Evolutionary conservation across 2,329 filamentous ascomycete species (phyloP).

Genomic region (Cladosporium sp.): DNA sequence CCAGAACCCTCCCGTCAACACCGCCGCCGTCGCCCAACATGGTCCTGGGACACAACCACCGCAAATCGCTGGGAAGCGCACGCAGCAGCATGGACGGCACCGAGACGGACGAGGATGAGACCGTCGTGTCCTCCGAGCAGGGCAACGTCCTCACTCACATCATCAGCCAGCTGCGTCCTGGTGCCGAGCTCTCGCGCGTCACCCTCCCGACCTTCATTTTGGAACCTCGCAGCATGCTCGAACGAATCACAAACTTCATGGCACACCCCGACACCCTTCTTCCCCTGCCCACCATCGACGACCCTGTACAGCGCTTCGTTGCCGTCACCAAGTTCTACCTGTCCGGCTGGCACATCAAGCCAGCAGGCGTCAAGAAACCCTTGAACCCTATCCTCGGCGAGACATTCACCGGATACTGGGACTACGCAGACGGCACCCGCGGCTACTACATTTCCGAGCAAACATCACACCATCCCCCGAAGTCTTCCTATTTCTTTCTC

Average conservation of each 20-base stretch:
- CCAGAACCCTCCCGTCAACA: neutral
- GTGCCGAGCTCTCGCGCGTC: slow-evolving; percentile 89
- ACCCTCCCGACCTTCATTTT: slow-evolving; percentile 96
- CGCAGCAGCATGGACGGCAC: slow-evolving; percentile 40
- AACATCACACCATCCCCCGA: slow-evolving; percentile 95
- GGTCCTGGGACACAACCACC: slow-evolving; percentile 44
- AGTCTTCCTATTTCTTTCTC: slow-evolving; percentile 99
- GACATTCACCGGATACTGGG: slow-evolving; percentile 93
- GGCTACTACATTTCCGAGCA: slow-evolving; percentile 98
- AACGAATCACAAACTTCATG: slow-evolving; percentile 99
- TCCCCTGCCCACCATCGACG: slow-evolving; percentile 78
- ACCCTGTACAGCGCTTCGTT: slow-evolving; percentile 84
- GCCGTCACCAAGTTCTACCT: slow-evolving; percentile 97
- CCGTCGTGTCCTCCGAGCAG: slow-evolving; percentile 83
- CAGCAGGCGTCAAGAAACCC: slow-evolving; percentile 95
- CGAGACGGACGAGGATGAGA: slow-evolving; percentile 52
- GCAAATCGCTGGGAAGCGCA: slow-evolving; percentile 40
- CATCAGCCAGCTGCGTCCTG: slow-evolving; percentile 92
- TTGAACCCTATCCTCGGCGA: slow-evolving; percentile 95
- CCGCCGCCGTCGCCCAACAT: too few relatives aligned
- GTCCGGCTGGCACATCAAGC: slow-evolving; percentile 97
- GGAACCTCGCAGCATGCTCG: slow-evolving; percentile 95
- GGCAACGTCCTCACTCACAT: slow-evolving; percentile 96
- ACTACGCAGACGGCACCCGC: slow-evolving; percentile 68
- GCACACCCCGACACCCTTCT: slow-evolving; percentile 95